Percentiles rank a stretch among this genome's conserved stretches.
phyloP scores from a whole-genome alignment of 2,329 filamentous ascomycete species.

The Pseudogymnoascus pannorum region DNA sequence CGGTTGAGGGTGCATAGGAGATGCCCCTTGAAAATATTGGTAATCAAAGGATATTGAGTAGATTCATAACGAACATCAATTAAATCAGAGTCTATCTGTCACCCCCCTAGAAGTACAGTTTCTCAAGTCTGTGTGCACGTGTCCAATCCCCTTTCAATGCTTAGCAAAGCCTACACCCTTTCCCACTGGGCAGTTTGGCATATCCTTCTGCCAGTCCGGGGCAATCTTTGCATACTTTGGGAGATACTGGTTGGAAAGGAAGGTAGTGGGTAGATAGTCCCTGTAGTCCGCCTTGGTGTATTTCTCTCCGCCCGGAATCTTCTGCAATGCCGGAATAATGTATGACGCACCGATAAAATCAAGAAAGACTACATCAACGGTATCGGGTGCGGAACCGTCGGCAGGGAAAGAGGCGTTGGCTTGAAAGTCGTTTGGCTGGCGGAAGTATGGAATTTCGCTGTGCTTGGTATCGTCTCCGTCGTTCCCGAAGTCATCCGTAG shows the following conservation, averaged over 20 bases:
- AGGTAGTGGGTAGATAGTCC: constrained; percentile 26
- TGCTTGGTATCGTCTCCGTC: constrained; percentile 92
- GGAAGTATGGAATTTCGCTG: constrained; percentile 63
- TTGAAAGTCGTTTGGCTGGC: constrained; percentile 78
- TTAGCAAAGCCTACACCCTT: constrained; percentile 19
- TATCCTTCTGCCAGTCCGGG: constrained; percentile 22
- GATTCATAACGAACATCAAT: too few relatives aligned
- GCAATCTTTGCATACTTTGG: constrained; percentile 27
- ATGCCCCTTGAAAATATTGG: background rate
- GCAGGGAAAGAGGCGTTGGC: constrained; percentile 50
- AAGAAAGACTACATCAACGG: constrained; percentile 84
- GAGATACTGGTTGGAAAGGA: constrained; percentile 28
- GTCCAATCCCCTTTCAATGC: background rate
- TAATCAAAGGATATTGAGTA: too few relatives aligned
- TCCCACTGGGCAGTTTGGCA: constrained; percentile 24
- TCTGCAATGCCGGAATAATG: constrained; percentile 64
- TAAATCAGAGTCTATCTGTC: background rate
- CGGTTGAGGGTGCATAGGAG: background rate
- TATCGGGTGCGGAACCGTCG: constrained; percentile 34
- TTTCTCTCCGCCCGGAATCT: constrained; percentile 21
- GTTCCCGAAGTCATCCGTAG: constrained; percentile 69
- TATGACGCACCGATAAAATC: constrained; percentile 65
- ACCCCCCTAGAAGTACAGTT: background rate
- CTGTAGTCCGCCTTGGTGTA: constrained; percentile 26
- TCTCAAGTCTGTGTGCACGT: background rate